phyloP scores from a whole-genome alignment of 78 protist species.

The Dictyostelium capitatum region DNA sequence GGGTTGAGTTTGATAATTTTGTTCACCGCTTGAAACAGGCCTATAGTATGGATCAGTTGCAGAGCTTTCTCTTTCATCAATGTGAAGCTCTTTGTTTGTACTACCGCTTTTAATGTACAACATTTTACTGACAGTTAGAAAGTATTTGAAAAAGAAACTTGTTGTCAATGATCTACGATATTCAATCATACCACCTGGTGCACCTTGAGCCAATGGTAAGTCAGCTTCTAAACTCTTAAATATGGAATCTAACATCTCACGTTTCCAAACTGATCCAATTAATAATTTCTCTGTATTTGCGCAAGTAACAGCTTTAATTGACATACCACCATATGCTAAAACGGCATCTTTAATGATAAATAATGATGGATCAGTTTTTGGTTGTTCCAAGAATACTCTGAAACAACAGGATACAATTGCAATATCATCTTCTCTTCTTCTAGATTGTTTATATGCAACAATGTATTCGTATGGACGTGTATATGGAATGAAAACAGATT shows the following conservation, averaged over 20 bases:
- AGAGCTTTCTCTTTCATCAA: slow-evolving; percentile 4
- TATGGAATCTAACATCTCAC: background rate
- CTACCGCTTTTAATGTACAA: background rate
- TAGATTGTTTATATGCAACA: slow-evolving; percentile 88
- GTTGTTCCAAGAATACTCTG: slow-evolving; percentile 64
- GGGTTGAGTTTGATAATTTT: slow-evolving; percentile 56
- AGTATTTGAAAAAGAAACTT: slow-evolving; percentile 92
- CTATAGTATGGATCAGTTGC: slow-evolving; percentile 16
- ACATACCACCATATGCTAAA: slow-evolving; percentile 78
- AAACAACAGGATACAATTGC: slow-evolving; percentile 91
- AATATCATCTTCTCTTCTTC: slow-evolving; percentile 95
- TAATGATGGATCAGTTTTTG: background rate
- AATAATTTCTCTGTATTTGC: slow-evolving; percentile 22
- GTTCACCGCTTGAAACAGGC: slow-evolving; percentile 35
- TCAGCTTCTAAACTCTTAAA: slow-evolving; percentile 24
- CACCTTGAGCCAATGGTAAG: slow-evolving; percentile 59
- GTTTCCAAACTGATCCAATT: slow-evolving; percentile 20
- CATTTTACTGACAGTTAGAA: slow-evolving; percentile 23
- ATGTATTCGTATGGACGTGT: slow-evolving; percentile 73
- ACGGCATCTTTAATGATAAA: slow-evolving; percentile 13
- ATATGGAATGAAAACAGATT: slow-evolving; percentile 77
- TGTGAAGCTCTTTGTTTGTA: too few relatives aligned
- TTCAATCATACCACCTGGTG: slow-evolving; percentile 94
- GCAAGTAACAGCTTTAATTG: slow-evolving; percentile 43
- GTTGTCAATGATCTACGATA: slow-evolving; percentile 86